phyloP scores from a whole-genome alignment of 805 yeast species.

The Wickerhamiella kurtzmanii region DNA sequence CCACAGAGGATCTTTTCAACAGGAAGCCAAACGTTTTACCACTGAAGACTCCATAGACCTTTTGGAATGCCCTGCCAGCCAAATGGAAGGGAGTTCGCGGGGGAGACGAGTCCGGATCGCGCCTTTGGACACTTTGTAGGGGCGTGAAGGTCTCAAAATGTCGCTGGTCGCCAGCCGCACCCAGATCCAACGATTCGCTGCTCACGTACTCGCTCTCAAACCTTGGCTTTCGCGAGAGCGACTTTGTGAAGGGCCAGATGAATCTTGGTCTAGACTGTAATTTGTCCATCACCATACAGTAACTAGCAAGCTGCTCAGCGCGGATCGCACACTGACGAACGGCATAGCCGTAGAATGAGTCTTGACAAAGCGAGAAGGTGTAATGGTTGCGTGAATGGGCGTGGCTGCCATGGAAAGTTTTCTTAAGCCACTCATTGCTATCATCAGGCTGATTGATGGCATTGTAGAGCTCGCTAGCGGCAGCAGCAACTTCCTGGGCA shows the following conservation, averaged over 20 bases:
- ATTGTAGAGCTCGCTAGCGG: not conserved
- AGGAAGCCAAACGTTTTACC: constrained; percentile 12
- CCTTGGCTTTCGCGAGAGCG: constrained; percentile 5
- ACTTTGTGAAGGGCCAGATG: constrained; percentile 6
- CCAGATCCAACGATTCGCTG: not conserved
- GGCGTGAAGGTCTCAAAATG: constrained; percentile 2
- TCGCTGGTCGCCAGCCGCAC: constrained; percentile 1
- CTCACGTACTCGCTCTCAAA: constrained; percentile 7
- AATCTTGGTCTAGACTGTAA: constrained; percentile 2
- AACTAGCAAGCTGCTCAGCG: constrained; percentile 1
- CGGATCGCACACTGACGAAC: not conserved
- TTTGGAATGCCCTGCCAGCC: constrained; percentile 10
- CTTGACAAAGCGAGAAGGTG: constrained; percentile 3
- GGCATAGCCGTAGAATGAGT: constrained; percentile 6
- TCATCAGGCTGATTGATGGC: not conserved
- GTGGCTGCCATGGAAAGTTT: not conserved
- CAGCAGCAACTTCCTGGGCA: not conserved
- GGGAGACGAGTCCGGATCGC: constrained; percentile 22
- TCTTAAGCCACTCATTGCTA: constrained; percentile 2
- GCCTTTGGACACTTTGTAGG: constrained; percentile 7
- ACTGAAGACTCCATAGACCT: not conserved
- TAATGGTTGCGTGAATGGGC: constrained; percentile 2
- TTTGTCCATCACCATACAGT: constrained; percentile 6
- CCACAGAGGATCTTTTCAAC: constrained; percentile 16
- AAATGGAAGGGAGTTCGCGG: constrained; percentile 18